phyloP scores from a whole-genome alignment of 495 filamentous ascomycete genomes.

The Talaromyces adpressus region DNA sequence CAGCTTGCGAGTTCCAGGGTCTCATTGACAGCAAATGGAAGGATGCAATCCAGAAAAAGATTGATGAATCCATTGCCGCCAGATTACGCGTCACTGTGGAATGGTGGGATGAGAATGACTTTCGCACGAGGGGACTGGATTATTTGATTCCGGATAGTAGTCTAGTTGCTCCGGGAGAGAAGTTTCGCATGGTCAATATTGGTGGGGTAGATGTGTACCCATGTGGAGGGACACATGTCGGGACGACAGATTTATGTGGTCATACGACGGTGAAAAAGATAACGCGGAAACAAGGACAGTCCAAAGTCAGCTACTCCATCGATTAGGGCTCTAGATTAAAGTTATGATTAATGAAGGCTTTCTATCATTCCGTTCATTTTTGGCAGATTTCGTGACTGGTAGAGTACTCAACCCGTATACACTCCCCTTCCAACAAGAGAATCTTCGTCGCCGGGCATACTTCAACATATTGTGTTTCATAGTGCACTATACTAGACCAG shows the following conservation, averaged over 20 bases:
- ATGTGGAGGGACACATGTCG: conserved; percentile 61
- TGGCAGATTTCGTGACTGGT: neutral
- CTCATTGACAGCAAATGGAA: conserved; percentile 54
- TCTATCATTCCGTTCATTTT: neutral
- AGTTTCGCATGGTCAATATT: conserved; percentile 47
- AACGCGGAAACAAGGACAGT: conserved; percentile 47
- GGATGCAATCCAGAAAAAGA: conserved; percentile 43
- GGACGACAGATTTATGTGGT: conserved; percentile 43
- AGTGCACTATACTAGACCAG: neutral
- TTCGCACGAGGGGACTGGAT: conserved; percentile 29
- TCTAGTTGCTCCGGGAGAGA: conserved; percentile 37
- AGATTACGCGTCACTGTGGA: conserved; percentile 50
- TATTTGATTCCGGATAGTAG: conserved; percentile 42
- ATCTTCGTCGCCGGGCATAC: neutral
- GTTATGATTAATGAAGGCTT: neutral
- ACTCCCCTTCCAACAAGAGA: neutral
- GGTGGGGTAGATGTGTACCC: conserved; percentile 53
- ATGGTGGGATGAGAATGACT: conserved; percentile 52
- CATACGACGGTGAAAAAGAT: conserved; percentile 54
- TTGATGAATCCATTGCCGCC: conserved; percentile 43
- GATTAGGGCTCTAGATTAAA: conserved; percentile 7
- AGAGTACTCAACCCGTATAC: neutral
- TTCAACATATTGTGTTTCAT: neutral
- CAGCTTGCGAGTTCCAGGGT: conserved; percentile 52
- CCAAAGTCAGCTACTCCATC: conserved; percentile 46